Base-by-base conservation (phyloP, 306 rosid species). In the Erythrophleum fordii region DNA sequence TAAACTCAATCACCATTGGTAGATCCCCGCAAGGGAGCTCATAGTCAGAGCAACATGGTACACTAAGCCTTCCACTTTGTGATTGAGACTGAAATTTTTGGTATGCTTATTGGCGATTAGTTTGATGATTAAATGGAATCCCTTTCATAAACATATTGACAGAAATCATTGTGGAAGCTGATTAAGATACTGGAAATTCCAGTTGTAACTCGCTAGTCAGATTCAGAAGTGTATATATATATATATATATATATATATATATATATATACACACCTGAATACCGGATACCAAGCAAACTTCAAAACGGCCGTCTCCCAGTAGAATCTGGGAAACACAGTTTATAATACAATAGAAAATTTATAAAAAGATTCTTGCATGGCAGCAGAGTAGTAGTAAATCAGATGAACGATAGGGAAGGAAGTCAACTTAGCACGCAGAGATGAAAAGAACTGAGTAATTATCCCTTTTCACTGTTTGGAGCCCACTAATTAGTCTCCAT, bases 91-190 rank as follows among this genome's bases (percentile, higher is more conserved):
- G 8, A 51, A 83, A 52, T 29, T 42, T 76, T 22, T 1, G 6
- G 35, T 62, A 41, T 16, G 31, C 53, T 56, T 34, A 37, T 13
- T 77, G 70, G 68, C 67, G 23, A 79, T 16, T 28, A 35, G 37
- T 48, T 8, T 31, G 78, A 77, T 80, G 72, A 56, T 60, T 49
- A 62, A 78, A 55, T 78, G 67, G 77, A 45, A 14, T 67, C 69
- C 80, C 56, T 67, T 60, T 23, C 35, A 42, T 69, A 68, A 68
- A 51, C 34, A n/a, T 72, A 37, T 70, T 80, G 76, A 69, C 48
- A 52, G 7, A 59, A 69, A 74, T 83, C 34, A 29, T 74, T 68
- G 55, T 60, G 60, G 80, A 23, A 51, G 44, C 44, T 75, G 16
- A 79, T 68, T 83, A 35, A 58, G 42, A 55, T 31, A 76, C 35